Conservation (phyloP, 495 filamentous ascomycete genomes). For the Talaromyces proteolyticus region DNA sequence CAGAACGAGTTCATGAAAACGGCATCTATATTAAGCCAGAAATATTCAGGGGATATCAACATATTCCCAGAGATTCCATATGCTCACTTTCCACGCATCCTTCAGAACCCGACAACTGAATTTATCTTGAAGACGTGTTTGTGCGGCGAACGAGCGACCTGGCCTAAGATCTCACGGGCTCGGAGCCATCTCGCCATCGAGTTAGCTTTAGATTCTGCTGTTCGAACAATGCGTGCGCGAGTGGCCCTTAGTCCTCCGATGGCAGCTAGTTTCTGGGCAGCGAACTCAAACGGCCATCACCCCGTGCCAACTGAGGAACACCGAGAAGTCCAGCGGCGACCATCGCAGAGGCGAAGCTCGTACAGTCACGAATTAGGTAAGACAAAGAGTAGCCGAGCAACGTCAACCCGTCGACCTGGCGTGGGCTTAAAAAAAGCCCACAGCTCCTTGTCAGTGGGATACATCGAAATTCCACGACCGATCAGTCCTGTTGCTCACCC, state of each 20-base stretch:
- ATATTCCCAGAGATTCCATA: conserved; percentile 79
- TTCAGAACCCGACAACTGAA: conserved; percentile 83
- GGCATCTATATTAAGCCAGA: conserved; percentile 76
- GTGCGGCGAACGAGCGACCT: conserved; percentile 78
- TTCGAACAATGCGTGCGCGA: conserved; percentile 65
- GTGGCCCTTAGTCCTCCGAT: conserved; percentile 69
- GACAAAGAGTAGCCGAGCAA: conserved; percentile 11
- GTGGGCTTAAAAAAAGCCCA: conserved; percentile 23
- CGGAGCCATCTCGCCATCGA: conserved; percentile 82
- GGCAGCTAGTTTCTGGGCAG: conserved; percentile 52
- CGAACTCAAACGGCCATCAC: conserved; percentile 13
- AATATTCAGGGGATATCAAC: conserved; percentile 93
- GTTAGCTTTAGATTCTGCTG: conserved; percentile 75
- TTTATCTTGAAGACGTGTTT: conserved; percentile 77
- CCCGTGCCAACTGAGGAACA: conserved; percentile 16
- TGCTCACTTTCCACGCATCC: conserved; percentile 65
- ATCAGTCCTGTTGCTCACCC: background rate
- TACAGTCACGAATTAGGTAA: conserved; percentile 27
- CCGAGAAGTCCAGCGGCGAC: conserved; percentile 14
- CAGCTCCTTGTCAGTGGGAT: conserved; percentile 26
- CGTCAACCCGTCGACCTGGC: conserved; percentile 10
- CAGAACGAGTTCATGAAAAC: conserved; percentile 75
- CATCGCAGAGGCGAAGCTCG: conserved; percentile 23
- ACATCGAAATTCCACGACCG: background rate
- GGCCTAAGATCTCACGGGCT: conserved; percentile 80